These are phyloP conservation scores for Aspergillus neoniger DNA, from an alignment of 2,329 filamentous ascomycete genomes.

Conservation along the genomic window DNA sequence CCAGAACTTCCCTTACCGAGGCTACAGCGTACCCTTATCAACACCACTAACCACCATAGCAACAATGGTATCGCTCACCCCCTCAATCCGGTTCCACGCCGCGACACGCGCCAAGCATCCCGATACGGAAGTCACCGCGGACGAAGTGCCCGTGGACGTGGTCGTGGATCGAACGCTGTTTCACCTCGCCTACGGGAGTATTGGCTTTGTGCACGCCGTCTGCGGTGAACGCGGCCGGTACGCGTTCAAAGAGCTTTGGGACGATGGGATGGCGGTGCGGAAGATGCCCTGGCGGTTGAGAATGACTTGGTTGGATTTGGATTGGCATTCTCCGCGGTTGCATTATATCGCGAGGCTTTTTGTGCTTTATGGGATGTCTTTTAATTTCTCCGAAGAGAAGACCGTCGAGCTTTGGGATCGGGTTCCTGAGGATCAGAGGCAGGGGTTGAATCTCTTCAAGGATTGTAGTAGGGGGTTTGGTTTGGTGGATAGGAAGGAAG, in stretches of 20 bases:
- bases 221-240: background rate
- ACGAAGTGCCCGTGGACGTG: constrained; percentile 9
- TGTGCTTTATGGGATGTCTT: constrained; percentile 8
- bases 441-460: background rate
- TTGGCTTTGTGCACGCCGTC: constrained; percentile 5
- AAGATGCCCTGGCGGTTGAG: background rate
- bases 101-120: background rate
- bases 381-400: constrained; percentile 3
- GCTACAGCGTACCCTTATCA: constrained; percentile 12
- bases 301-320: background rate
- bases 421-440: background rate
- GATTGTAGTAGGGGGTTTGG: background rate
- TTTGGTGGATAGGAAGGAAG: background rate
- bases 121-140: background rate
- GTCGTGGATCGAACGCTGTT: constrained; percentile 8
- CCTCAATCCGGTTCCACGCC: background rate
- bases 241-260: background rate
- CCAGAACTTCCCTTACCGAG: constrained; percentile 9
- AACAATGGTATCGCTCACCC: constrained; percentile 4
- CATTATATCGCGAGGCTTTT: constrained; percentile 3
- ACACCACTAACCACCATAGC: constrained; percentile 6
- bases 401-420: background rate
- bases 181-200: background rate
- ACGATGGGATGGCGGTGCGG: background rate
- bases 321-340: constrained; percentile 7